Conservation (phyloP, 2,329 filamentous ascomycete species). For the Raffaelea albimanens region DNA sequence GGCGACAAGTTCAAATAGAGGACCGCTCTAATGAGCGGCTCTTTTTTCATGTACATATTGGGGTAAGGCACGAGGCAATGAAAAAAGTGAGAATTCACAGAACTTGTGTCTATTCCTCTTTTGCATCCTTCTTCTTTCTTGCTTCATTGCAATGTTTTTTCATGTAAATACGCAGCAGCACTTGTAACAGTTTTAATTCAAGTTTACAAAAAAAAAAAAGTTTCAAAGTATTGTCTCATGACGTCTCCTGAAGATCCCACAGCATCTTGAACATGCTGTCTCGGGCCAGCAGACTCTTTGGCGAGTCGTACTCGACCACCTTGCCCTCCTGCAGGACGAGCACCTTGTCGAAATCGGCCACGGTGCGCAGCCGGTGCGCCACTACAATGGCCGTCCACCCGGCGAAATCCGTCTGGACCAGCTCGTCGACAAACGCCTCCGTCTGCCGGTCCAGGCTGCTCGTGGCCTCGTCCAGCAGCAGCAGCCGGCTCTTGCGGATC, state of each 20-base stretch:
- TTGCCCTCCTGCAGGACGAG: slow-evolving; percentile 5
- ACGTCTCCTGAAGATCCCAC: slow-evolving; percentile 5
- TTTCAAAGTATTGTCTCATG: not conserved
- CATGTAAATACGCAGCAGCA: too few relatives aligned
- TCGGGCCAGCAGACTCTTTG: slow-evolving; percentile 2
- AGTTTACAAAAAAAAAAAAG: too few relatives aligned
- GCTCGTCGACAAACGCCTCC: slow-evolving; percentile 10
- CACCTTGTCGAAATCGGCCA: slow-evolving; percentile 11
- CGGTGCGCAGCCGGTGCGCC: slow-evolving; percentile 13
- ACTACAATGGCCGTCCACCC: slow-evolving; percentile 12
- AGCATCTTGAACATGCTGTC: slow-evolving; percentile 7
- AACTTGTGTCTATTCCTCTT: too few relatives aligned
- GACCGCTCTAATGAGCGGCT: too few relatives aligned
- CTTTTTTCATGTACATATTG: too few relatives aligned
- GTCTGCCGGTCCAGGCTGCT: slow-evolving; percentile 19
- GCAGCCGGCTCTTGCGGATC: slow-evolving; percentile 27
- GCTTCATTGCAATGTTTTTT: too few relatives aligned
- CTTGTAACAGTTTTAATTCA: too few relatives aligned
- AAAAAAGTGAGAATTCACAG: too few relatives aligned
- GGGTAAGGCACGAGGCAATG: too few relatives aligned
- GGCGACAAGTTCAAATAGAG: too few relatives aligned
- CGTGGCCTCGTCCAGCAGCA: slow-evolving; percentile 35
- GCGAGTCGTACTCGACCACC: slow-evolving; percentile 3
- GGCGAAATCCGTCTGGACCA: slow-evolving; percentile 8
- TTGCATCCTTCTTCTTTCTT: too few relatives aligned